Conservation (phyloP, 2,329 filamentous ascomycete genomes). For the Pyrenochaeta sp. region DNA sequence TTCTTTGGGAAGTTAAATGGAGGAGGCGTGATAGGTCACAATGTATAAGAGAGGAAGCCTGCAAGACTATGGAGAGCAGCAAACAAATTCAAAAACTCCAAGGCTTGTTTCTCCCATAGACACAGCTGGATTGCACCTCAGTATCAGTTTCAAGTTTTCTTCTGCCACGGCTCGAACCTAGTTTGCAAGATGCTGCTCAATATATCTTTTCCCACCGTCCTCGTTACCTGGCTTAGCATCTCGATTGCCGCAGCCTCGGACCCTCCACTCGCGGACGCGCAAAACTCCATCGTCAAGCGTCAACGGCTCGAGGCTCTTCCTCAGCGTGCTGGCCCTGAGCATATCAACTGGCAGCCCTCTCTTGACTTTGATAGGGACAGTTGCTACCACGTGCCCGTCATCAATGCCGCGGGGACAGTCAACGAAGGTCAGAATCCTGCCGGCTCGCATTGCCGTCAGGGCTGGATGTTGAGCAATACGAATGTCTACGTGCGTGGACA, state of each 20-base stretch:
- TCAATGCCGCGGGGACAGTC: background rate
- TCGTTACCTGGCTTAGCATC: background rate
- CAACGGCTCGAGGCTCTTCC: background rate
- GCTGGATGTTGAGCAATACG: background rate
- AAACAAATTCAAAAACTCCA: too few species aligned
- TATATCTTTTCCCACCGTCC: background rate
- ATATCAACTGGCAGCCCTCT: constrained; percentile 1
- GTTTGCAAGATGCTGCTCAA: background rate
- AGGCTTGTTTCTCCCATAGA: too few species aligned
- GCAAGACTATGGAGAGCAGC: too few species aligned
- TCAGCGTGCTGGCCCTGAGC: background rate
- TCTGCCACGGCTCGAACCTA: too few species aligned
- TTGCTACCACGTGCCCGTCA: background rate
- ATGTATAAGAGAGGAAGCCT: too few species aligned
- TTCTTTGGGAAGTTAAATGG: too few species aligned
- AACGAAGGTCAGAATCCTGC: background rate
- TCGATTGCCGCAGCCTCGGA: background rate
- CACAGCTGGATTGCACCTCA: too few species aligned
- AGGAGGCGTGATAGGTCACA: too few species aligned
- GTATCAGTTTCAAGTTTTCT: too few species aligned
- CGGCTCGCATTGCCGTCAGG: background rate
- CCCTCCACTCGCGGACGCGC: background rate
- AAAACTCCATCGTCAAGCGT: background rate
- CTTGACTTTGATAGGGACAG: background rate
- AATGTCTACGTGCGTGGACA: background rate